Conservation (phyloP, 2,329 filamentous ascomycete species). For the Penicillium paneum region DNA sequence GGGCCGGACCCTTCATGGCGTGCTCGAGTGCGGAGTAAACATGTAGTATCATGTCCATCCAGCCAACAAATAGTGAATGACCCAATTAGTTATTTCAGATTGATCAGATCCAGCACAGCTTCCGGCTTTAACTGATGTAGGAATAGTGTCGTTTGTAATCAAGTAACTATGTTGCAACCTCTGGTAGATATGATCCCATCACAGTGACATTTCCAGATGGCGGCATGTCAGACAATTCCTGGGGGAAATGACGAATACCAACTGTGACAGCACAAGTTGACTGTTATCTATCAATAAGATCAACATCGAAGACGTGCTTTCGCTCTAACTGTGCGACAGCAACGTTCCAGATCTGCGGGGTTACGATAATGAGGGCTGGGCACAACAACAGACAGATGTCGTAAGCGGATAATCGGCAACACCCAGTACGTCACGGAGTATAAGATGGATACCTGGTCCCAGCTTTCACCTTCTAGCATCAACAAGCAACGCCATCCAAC, state of each 20-base stretch:
- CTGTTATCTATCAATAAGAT: background rate
- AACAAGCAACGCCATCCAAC: background rate
- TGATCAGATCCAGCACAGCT: background rate
- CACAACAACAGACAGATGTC: background rate
- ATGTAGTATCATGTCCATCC: background rate
- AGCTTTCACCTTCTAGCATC: background rate
- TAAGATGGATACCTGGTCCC: background rate
- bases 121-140: background rate
- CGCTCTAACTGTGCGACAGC: background rate
- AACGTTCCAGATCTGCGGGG: background rate
- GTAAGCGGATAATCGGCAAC: conserved; percentile 4
- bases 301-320: conserved; percentile 5
- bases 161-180: conserved; percentile 7
- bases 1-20: background rate
- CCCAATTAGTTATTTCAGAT: background rate
- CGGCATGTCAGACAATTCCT: conserved; percentile 15
- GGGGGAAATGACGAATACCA: conserved; percentile 8
- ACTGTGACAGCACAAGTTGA: background rate
- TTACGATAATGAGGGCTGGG: background rate
- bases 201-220: background rate
- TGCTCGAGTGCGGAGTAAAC: background rate
- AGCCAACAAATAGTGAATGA: background rate
- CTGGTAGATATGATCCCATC: conserved; percentile 1
- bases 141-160: background rate
- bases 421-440: background rate